Evolutionary conservation across 768 basidiomycete species (phyloP), one percentile per base, ranked within the genome.

Genomic region (Suillus bovinus): DNA sequence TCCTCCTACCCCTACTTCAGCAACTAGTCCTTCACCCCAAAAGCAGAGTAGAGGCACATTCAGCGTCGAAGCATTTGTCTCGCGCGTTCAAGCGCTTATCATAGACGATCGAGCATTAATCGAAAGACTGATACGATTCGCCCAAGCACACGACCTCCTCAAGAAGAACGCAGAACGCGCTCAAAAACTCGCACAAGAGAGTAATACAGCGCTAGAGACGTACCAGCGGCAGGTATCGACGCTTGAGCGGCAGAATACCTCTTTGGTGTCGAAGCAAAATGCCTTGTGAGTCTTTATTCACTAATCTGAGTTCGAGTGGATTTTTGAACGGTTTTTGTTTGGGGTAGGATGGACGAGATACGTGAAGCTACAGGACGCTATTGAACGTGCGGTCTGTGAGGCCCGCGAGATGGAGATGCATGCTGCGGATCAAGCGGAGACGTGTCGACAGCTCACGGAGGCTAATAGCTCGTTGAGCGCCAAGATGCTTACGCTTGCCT

Each of bases 121-220:
- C 64, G 91, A 94, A 74, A 84, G 94, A 36, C 77, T 95, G 42
- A 79, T 93, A 57, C 86, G 93, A 29, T 91, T 94, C 67, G 94
- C 92, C 2, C 89, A 93, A 74, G 92, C 94, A 56, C 90, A 96
- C 63, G 94, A 96, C 66, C 70, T 96, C 66, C 82, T 96, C 64
- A 96, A 94, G 82, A 91, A 89, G 77, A 95, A 94, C 70, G 93
- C 94, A 22, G 93, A 94, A 70, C 82, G 93, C 55, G 94, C 93
- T 24, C 91, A 95, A 80, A 94, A 93, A 75, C 82, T 96, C 33
- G 91, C 93, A 4, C 88, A 90, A 72, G 94, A 95, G 57, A 91
- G 89, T 44, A 87, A 85, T 63, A 74, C 71, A 22, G 92, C 89
- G 29, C 76, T 97, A 46, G 93, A 94, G 79, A 94, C 89, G 20